A percentile compares a stretch with the other conserved stretches of the same genome.
Evolutionary conservation across 208 protist genomes (phyloP).

Genomic region (Naegleria gruberi): DNA sequence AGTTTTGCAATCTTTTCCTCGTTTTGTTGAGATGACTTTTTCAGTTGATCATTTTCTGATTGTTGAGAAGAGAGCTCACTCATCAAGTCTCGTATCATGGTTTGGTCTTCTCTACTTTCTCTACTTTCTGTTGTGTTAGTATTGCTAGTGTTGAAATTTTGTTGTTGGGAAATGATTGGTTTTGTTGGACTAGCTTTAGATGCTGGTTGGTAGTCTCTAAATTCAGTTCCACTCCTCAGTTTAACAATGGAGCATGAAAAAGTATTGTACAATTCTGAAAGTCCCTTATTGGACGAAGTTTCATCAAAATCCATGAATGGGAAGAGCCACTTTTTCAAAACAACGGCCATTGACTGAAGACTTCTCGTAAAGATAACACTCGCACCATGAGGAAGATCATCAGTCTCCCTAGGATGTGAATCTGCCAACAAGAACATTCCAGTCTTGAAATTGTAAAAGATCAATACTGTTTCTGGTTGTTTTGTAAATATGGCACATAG

Average conservation of each 20-base stretch:
- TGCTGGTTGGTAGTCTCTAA: neutral
- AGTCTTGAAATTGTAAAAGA: neutral
- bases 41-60: neutral
- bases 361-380: neutral
- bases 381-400: neutral
- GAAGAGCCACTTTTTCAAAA: neutral
- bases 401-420: neutral
- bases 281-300: neutral
- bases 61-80: neutral
- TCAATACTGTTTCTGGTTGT: neutral
- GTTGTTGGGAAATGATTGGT: neutral
- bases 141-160: neutral
- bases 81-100: neutral
- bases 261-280: neutral
- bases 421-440: neutral
- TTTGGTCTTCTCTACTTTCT: too few relatives aligned
- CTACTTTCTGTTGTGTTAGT: neutral
- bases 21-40: neutral
- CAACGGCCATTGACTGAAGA: neutral
- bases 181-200: neutral
- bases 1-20: neutral
- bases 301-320: neutral
- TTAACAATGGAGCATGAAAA: neutral
- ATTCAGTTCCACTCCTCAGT: neutral
- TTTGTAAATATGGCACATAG: neutral